Evolutionary conservation across 2,329 filamentous ascomycete species (phyloP).

Genomic region (Colletotrichum lindemuthianum): DNA sequence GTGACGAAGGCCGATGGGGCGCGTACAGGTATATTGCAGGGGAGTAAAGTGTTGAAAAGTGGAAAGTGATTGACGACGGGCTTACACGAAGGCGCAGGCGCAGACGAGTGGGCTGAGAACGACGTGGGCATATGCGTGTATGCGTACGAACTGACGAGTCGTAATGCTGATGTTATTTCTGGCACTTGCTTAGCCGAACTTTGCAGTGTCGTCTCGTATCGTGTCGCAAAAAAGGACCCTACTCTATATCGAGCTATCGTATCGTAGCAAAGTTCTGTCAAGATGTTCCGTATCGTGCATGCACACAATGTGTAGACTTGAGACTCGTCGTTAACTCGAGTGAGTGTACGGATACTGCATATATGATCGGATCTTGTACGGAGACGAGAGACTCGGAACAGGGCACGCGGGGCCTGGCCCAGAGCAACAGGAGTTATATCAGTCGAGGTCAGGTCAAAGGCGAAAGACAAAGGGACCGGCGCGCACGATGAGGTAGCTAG

Average conservation of each 20-base stretch:
- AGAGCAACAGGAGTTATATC: conserved; percentile 16
- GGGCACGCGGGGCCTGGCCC: not conserved
- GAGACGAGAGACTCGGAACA: not conserved
- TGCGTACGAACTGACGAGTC: not conserved
- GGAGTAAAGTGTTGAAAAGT: not conserved
- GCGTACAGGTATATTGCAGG: not conserved
- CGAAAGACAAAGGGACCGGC: not conserved
- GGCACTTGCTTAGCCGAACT: conserved; percentile 5
- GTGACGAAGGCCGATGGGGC: not conserved
- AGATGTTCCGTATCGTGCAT: too few species aligned
- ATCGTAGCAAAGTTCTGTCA: not conserved
- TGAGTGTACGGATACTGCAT: too few species aligned
- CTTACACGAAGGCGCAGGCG: conserved; percentile 4
- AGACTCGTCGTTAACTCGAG: too few species aligned
- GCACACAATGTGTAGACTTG: too few species aligned
- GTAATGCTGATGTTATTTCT: conserved; percentile 21
- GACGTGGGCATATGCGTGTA: too few species aligned
- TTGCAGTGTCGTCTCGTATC: not conserved
- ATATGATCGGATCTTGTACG: too few species aligned
- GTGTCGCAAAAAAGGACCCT: conserved; percentile 7
- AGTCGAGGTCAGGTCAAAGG: conserved; percentile 3
- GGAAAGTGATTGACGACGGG: conserved; percentile 16
- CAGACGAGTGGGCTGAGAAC: conserved; percentile 1
- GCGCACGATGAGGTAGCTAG: conserved; percentile 16
- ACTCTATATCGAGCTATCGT: conserved; percentile 12